Percentiles rank a stretch among this genome's conserved stretches.
These are phyloP conservation scores for Chaetomiaceae sp. DNA, from an alignment of 2,329 filamentous ascomycete genomes.

Conservation along the genomic window DNA sequence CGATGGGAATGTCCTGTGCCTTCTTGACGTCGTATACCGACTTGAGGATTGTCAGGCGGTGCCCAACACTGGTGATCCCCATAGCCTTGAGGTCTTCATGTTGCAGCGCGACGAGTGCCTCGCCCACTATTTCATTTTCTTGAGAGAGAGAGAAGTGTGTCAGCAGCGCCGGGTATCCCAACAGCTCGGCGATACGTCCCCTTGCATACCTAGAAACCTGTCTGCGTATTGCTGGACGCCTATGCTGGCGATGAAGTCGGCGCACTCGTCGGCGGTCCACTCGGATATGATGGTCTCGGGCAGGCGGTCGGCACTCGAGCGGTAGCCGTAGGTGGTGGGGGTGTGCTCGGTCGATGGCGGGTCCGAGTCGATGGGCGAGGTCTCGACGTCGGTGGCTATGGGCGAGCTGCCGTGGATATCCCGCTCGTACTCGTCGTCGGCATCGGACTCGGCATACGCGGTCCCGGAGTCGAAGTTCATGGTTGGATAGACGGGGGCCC, in stretches of 20 bases:
- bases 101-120: constrained; percentile 80
- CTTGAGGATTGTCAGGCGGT: constrained; percentile 91
- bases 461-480: constrained; percentile 43
- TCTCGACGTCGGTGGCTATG: constrained; percentile 60
- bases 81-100: constrained; percentile 95
- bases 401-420: constrained; percentile 64
- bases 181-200: not conserved
- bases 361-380: constrained; percentile 67
- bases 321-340: constrained; percentile 70
- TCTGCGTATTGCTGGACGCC: constrained; percentile 79
- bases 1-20: constrained; percentile 84
- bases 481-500: constrained; percentile 17
- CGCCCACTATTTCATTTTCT: constrained; percentile 94
- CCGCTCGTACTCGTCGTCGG: constrained; percentile 79
- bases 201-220: constrained; percentile 69
- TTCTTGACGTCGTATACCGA: constrained; percentile 95
- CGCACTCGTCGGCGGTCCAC: constrained; percentile 82
- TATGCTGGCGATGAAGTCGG: constrained; percentile 77
- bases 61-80: constrained; percentile 87
- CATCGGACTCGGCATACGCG: constrained; percentile 73
- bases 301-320: constrained; percentile 58
- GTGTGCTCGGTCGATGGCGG: constrained; percentile 69
- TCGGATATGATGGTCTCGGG: constrained; percentile 73
- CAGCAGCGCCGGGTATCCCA: not conserved
- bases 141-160: constrained; percentile 10